These are phyloP conservation scores for Psilocybe mexicana DNA, from an alignment of 1,284 basidiomycete species.

Conservation along the genomic window DNA sequence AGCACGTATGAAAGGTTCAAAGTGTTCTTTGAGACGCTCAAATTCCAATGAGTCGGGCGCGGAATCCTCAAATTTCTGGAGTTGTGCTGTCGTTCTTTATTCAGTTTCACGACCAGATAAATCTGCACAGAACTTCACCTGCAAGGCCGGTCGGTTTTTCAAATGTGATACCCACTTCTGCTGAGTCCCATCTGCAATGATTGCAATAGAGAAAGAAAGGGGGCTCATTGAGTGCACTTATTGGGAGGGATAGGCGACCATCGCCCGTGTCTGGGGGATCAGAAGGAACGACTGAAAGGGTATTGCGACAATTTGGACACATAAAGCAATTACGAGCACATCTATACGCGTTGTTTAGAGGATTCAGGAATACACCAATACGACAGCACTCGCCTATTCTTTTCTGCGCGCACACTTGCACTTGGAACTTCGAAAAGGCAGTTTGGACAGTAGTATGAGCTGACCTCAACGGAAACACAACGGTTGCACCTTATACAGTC, in stretches of 20 bases:
- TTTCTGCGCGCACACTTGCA: conserved; percentile 93
- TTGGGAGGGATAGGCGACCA: conserved; percentile 47
- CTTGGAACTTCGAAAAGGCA: conserved; percentile 99
- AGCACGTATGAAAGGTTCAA: conserved; percentile 86
- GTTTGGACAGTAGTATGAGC: conserved; percentile 96
- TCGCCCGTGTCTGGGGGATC: conserved; percentile 74
- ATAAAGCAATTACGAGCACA: conserved; percentile 97
- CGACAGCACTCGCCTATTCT: conserved; percentile 70
- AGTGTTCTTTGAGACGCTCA: conserved; percentile 91
- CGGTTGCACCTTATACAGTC: conserved; percentile 91
- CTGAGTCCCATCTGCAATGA: conserved; percentile 94
- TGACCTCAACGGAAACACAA: conserved; percentile 91
- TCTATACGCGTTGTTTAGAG: conserved; percentile 43
- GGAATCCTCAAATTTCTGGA: conserved; percentile 86
- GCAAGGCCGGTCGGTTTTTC: conserved; percentile 96
- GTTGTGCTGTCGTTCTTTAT: conserved; percentile 60
- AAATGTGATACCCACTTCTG: conserved; percentile 86
- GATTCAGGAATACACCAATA: conserved; percentile 1
- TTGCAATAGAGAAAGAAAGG: conserved; percentile 93
- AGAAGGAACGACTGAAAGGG: conserved; percentile 84
- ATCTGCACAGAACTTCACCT: conserved; percentile 47
- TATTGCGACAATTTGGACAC: conserved; percentile 91
- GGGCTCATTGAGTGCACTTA: conserved; percentile 70
- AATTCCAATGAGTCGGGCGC: conserved; percentile 85
- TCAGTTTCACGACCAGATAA: background rate